phyloP scores from a whole-genome alignment of 768 basidiomycete genomes.

The Rhodosporidiobolus odoratus region DNA sequence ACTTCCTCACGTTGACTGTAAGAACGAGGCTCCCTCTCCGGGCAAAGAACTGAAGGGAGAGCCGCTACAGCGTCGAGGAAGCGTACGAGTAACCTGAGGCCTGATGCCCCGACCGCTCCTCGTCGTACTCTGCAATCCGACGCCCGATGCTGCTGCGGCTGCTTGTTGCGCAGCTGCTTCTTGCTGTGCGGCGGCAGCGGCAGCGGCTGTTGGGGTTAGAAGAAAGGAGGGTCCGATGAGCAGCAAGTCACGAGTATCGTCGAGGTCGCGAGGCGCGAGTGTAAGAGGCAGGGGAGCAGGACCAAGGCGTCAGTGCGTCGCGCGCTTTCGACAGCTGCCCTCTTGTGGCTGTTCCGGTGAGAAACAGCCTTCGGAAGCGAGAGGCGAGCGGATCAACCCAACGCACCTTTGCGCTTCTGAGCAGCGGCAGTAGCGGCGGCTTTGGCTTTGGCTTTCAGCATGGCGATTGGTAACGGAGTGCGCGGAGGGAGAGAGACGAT shows the following conservation, averaged over 20 bases:
- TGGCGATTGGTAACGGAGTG: not conserved
- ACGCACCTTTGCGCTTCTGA: constrained; percentile 20
- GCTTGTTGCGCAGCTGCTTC: constrained; percentile 31
- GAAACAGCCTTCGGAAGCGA: too few species aligned
- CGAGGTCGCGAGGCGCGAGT: not conserved
- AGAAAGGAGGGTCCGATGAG: not conserved
- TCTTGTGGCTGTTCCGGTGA: too few species aligned
- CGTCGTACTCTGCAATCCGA: constrained; percentile 4
- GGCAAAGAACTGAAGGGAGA: not conserved
- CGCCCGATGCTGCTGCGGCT: not conserved
- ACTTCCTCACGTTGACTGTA: too few species aligned
- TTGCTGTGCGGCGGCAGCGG: constrained; percentile 27
- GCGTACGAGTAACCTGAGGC: constrained; percentile 16
- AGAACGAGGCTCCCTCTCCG: not conserved
- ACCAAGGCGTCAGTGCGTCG: too few species aligned
- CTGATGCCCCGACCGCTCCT: constrained; percentile 15
- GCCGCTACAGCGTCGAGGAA: too few species aligned
- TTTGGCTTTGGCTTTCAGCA: constrained; percentile 32
- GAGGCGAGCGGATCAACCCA: not conserved
- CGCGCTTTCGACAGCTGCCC: too few species aligned
- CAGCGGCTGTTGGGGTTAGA: constrained; percentile 21
- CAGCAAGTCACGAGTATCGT: not conserved
- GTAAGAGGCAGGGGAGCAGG: too few species aligned
- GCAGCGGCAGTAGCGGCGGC: constrained; percentile 31
- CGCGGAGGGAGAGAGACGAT: not conserved